phyloP scores from a whole-genome alignment of 768 basidiomycete species.

The Termitomyces sp. region DNA sequence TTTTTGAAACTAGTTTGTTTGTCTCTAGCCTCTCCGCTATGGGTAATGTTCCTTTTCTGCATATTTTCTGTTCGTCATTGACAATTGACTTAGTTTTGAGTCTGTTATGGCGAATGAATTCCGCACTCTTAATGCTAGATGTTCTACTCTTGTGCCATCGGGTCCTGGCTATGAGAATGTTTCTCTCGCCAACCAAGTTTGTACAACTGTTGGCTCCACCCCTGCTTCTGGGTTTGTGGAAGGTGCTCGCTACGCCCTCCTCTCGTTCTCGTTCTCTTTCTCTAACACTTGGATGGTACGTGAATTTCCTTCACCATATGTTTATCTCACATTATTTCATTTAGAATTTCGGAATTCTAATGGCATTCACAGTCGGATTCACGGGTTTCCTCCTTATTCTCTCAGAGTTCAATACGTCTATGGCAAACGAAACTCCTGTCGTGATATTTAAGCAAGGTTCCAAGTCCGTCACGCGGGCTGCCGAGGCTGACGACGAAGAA shows the following conservation, averaged over 20 bases:
- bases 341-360: constrained; percentile 63
- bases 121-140: constrained; percentile 54
- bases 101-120: constrained; percentile 79
- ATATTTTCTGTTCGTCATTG: constrained; percentile 32
- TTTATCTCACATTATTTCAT: neutral
- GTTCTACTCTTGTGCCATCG: constrained; percentile 52
- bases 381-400: constrained; percentile 47
- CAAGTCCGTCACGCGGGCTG: constrained; percentile 14
- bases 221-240: constrained; percentile 53
- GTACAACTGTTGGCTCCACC: constrained; percentile 61
- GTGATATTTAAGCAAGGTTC: constrained; percentile 62
- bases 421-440: constrained; percentile 31
- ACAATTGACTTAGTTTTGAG: constrained; percentile 50
- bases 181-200: constrained; percentile 63
- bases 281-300: constrained; percentile 19
- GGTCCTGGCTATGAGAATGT: constrained; percentile 59
- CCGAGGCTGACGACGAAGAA: constrained; percentile 24
- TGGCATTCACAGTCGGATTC: constrained; percentile 59
- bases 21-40: constrained; percentile 37
- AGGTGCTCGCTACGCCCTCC: constrained; percentile 45
- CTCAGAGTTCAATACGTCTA: constrained; percentile 46
- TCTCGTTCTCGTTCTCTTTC: constrained; percentile 43
- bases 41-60: constrained; percentile 28
- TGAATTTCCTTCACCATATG: neutral
- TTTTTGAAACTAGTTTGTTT: neutral